Conservation (phyloP, 2,329 filamentous ascomycete genomes). For the Chaetomiaceae sp. region DNA sequence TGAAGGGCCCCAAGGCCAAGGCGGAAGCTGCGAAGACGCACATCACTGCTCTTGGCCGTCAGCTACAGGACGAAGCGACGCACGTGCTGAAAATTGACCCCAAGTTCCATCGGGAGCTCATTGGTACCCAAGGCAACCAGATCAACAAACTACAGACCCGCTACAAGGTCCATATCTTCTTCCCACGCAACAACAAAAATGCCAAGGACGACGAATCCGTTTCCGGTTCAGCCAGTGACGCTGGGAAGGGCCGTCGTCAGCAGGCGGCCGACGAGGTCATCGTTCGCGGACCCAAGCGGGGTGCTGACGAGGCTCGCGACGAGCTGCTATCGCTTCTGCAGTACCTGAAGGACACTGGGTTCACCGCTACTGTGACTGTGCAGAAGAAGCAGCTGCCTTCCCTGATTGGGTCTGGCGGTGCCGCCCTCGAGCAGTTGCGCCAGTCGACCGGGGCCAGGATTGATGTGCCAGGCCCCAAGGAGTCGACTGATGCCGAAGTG, state of each 20-base stretch:
- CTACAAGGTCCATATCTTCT: slow-evolving; percentile 93
- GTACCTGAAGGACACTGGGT: slow-evolving; percentile 84
- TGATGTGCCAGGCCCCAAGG: slow-evolving; percentile 79
- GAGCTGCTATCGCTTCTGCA: slow-evolving; percentile 86
- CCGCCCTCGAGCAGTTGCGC: slow-evolving; percentile 85
- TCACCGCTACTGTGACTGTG: slow-evolving; percentile 73
- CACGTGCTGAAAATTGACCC: slow-evolving; percentile 85
- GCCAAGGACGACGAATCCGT: slow-evolving; percentile 65
- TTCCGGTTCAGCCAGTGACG: slow-evolving; percentile 65
- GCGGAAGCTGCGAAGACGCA: slow-evolving; percentile 80
- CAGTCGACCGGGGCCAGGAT: slow-evolving; percentile 82
- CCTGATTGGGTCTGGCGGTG: slow-evolving; percentile 84
- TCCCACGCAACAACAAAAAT: slow-evolving; percentile 66
- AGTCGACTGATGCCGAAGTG: slow-evolving; percentile 58
- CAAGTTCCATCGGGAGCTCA: slow-evolving; percentile 90
- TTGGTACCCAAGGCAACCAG: slow-evolving; percentile 79
- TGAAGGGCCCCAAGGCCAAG: slow-evolving; percentile 94
- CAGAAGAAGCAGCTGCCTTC: slow-evolving; percentile 91
- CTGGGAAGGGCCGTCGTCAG: slow-evolving; percentile 60
- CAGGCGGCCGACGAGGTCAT: slow-evolving; percentile 86
- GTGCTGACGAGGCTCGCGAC: slow-evolving; percentile 85
- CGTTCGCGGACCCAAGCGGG: slow-evolving; percentile 86
- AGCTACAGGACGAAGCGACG: slow-evolving; percentile 85
- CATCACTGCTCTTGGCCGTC: slow-evolving; percentile 73
- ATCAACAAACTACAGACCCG: slow-evolving; percentile 89